These are phyloP conservation scores for Tolypocladium nubicola DNA, from an alignment of 2,329 filamentous ascomycete genomes.

Conservation along the genomic window DNA sequence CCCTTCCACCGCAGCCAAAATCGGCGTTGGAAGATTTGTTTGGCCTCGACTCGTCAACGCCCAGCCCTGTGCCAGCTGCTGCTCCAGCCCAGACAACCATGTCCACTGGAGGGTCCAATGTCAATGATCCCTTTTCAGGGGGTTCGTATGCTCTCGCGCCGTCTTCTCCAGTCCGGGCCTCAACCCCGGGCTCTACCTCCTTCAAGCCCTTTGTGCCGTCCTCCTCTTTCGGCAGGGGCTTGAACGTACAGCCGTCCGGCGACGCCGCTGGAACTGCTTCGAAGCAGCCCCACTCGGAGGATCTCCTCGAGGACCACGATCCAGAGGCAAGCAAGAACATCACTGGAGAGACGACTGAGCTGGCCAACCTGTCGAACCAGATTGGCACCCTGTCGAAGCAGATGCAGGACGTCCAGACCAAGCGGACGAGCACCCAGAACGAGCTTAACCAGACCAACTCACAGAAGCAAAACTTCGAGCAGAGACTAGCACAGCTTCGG, in stretches of 20 bases:
- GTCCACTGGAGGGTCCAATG: constrained; percentile 63
- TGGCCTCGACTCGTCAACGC: constrained; percentile 62
- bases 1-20: constrained; percentile 43
- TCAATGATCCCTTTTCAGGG: constrained; percentile 51
- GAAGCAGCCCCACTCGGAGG: constrained; percentile 48
- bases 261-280: constrained; percentile 24
- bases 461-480: constrained; percentile 90
- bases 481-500: constrained; percentile 75
- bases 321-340: constrained; percentile 81
- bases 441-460: constrained; percentile 71
- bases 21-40: constrained; percentile 92
- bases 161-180: constrained; percentile 42
- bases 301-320: constrained; percentile 84
- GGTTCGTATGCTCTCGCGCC: constrained; percentile 35
- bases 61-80: constrained; percentile 33
- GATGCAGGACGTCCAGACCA: constrained; percentile 84
- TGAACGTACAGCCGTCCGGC: constrained; percentile 69
- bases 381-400: constrained; percentile 84
- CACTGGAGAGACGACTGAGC: constrained; percentile 78
- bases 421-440: constrained; percentile 68
- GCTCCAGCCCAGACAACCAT: constrained; percentile 50
- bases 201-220: constrained; percentile 92
- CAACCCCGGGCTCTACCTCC: constrained; percentile 41
- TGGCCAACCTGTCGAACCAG: constrained; percentile 94
- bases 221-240: constrained; percentile 79